These are phyloP conservation scores for Apiotrichum porosum DNA, from an alignment of 1,284 basidiomycete species.

Conservation along the genomic window DNA sequence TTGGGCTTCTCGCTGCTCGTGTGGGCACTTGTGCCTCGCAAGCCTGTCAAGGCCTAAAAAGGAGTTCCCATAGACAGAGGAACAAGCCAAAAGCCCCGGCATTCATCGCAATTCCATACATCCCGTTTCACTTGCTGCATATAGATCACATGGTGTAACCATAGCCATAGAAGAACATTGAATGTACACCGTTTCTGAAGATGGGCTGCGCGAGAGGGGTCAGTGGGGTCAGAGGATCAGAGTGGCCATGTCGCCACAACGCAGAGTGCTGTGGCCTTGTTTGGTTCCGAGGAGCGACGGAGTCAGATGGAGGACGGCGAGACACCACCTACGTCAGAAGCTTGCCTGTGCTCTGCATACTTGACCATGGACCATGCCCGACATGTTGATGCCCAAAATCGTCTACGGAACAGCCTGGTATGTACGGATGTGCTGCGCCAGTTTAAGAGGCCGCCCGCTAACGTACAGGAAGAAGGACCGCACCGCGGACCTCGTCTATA, in stretches of 20 bases:
- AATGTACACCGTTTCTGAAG: too few species aligned
- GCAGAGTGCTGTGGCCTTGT: background rate
- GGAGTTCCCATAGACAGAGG: too few species aligned
- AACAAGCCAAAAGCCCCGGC: too few species aligned
- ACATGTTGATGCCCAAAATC: slow-evolving; percentile 50
- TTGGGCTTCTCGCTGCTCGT: slow-evolving; percentile 25
- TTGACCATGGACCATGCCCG: background rate
- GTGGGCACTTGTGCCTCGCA: slow-evolving; percentile 25
- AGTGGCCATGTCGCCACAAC: too few species aligned
- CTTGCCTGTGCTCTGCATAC: background rate
- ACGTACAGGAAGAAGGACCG: slow-evolving; percentile 63
- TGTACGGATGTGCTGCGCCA: too few species aligned
- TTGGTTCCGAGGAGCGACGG: background rate
- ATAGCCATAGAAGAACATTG: too few species aligned
- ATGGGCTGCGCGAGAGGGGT: too few species aligned
- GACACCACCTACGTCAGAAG: background rate
- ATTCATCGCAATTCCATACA: too few species aligned
- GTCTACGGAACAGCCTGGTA: slow-evolving; percentile 69
- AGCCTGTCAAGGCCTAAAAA: background rate
- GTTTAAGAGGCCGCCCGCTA: too few species aligned
- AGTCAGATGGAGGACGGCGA: background rate
- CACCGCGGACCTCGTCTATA: slow-evolving; percentile 62
- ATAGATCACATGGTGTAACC: too few species aligned
- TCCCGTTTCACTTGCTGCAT: too few species aligned
- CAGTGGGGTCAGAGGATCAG: too few species aligned